Evolutionary conservation across 2,329 filamentous ascomycete genomes (phyloP).

Genomic region (Fusarium musae): DNA sequence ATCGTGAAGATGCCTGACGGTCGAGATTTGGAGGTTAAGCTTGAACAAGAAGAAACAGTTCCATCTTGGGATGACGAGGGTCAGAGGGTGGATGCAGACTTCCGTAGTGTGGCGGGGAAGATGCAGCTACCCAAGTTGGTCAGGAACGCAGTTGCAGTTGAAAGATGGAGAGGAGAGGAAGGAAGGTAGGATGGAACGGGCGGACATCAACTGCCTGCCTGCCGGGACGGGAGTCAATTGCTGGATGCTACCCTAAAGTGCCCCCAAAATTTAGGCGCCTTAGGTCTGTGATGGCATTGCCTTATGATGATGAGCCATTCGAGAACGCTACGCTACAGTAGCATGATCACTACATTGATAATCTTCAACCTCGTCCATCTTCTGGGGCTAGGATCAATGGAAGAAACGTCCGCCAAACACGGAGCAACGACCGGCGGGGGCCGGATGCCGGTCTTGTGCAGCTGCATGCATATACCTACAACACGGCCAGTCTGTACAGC

Average conservation of each 20-base stretch:
- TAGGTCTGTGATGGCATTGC: not conserved
- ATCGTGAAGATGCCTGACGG: slow-evolving; percentile 27
- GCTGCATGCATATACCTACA: slow-evolving; percentile 37
- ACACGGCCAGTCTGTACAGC: not conserved
- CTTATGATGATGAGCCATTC: not conserved
- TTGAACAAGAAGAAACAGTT: slow-evolving; percentile 9
- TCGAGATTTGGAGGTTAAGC: slow-evolving; percentile 23
- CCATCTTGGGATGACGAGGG: slow-evolving; percentile 8
- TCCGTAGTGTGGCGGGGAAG: slow-evolving; percentile 34
- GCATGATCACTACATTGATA: not conserved
- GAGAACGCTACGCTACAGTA: not conserved
- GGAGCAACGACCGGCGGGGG: slow-evolving; percentile 37
- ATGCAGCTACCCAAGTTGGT: slow-evolving; percentile 21
- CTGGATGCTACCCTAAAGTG: not conserved
- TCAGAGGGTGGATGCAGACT: slow-evolving; percentile 26
- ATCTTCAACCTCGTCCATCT: not conserved
- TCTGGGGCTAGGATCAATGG: slow-evolving; percentile 7
- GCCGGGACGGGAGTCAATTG: not conserved
- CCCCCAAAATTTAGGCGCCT: not conserved
- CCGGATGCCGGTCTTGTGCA: slow-evolving; percentile 42
- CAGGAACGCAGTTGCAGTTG: slow-evolving; percentile 9
- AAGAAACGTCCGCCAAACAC: slow-evolving; percentile 18
- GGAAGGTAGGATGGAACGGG: not conserved
- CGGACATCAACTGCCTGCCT: not conserved
- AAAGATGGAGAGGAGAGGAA: not conserved